Evolutionary conservation across 2,329 filamentous ascomycete genomes (phyloP).

Genomic region (Fusarium denticulatum): DNA sequence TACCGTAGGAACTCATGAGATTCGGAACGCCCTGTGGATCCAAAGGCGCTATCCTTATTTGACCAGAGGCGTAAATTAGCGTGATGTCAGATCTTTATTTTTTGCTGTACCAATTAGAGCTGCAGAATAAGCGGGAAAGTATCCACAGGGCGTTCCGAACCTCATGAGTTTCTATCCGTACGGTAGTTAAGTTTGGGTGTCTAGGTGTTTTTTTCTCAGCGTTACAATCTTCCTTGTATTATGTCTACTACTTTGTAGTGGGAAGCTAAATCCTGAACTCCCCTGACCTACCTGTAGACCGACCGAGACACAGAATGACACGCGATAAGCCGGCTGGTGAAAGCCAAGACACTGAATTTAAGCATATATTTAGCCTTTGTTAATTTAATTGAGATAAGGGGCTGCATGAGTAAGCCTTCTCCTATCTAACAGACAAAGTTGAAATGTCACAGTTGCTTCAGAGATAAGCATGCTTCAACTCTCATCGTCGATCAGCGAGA

Average conservation of each 20-base stretch:
- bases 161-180: too few species aligned
- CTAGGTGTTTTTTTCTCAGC: background rate
- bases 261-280: background rate
- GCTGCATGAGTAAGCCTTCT: background rate
- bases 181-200: background rate
- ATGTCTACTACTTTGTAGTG: background rate
- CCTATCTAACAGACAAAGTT: background rate
- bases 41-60: too few species aligned
- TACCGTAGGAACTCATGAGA: too few species aligned
- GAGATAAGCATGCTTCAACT: background rate
- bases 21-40: too few species aligned
- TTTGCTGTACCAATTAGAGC: too few species aligned
- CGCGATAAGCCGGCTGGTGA: background rate
- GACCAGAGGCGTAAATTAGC: too few species aligned
- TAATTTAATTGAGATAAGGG: background rate
- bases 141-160: too few species aligned
- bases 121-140: too few species aligned
- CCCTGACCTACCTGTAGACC: background rate
- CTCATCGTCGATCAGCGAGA: background rate
- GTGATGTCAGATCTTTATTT: too few species aligned
- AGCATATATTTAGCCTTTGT: background rate
- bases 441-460: background rate
- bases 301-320: accelerated
- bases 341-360: background rate
- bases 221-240: background rate